Conservation (phyloP, 139 green algal genomes). For the Chlamydomonas sphaeroides region DNA sequence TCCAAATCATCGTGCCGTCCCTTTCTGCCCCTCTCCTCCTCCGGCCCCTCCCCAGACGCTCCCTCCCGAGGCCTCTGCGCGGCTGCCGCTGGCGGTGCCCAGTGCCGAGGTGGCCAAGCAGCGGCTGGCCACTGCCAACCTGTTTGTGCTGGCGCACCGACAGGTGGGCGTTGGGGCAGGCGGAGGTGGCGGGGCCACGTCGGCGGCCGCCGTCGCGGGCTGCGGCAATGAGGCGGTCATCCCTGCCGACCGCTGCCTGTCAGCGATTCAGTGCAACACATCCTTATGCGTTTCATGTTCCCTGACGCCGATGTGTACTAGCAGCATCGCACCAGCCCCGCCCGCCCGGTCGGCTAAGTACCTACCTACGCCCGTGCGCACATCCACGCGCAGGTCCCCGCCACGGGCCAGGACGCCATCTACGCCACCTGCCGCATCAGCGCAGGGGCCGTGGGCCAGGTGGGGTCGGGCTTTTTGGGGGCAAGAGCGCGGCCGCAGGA, state of each 20-base stretch:
- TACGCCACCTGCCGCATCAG: constrained; percentile 66
- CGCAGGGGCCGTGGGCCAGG: constrained; percentile 25
- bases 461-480: too few relatives aligned
- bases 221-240: too few relatives aligned
- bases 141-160: constrained; percentile 79
- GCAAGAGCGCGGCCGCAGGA: too few relatives aligned
- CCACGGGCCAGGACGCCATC: constrained; percentile 67
- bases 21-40: too few relatives aligned
- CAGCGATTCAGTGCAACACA: too few relatives aligned
- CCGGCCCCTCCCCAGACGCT: constrained; percentile 23
- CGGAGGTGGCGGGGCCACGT: too few relatives aligned
- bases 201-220: too few relatives aligned
- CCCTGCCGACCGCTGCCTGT: too few relatives aligned
- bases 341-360: neutral
- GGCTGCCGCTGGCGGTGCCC: constrained; percentile 50
- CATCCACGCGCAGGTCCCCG: constrained; percentile 57
- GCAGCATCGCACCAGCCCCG: too few relatives aligned
- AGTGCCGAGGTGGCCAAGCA: constrained; percentile 64
- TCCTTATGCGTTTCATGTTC: too few relatives aligned
- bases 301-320: too few relatives aligned
- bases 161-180: constrained; percentile 55
- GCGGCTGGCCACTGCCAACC: constrained; percentile 59
- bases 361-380: neutral
- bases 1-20: too few relatives aligned
- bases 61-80: constrained; percentile 15